Base-by-base conservation (phyloP, 163 green algal genomes). In the Scenedesmus sp. region DNA sequence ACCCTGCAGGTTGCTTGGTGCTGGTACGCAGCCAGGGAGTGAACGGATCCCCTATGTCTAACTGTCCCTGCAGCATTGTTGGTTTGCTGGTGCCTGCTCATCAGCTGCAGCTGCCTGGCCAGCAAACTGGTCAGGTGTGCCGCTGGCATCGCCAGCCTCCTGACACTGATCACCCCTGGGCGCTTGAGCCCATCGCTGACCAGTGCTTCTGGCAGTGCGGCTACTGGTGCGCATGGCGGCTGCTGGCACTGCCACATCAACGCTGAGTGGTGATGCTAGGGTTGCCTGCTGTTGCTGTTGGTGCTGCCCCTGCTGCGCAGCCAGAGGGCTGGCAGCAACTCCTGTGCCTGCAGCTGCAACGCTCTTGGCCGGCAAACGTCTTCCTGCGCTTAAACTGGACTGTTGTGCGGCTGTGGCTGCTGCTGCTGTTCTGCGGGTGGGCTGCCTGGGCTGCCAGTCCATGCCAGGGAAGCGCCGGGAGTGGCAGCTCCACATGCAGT, bases 11-110 rank as follows among this genome's bases (percentile, higher is more conserved):
- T 35, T 22, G 68, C 79, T 91, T 91, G 3, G 40, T 65, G 42
- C 24, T 72, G n/a, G 87, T 91, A 42, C 87, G 59, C 24, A 91
- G 79, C 87, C 87, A 91, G 0, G 87, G 87, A 2, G 87, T 91
- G 87, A 49, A 91, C 3, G 87, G 56, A 43, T 91, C 87, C 1
- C 40, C 26, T 2, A 91, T 35, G 37, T 80, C 43, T 7, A 42
- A 86, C 22, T 16, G 37, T 40, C 0, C 20, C 51, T 40, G 81
- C n/a, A 42, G 46, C 46, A 56, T 7, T 53, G 35, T 18, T 26
- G 46, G 81, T 30, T 72, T 56, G 81, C 49, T n/a, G 46, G 81
- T 12, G 46, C 33, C 30, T n/a, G 24, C 2, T 42, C 3, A 10
- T 46, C 46, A 22, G 46, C 44, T n/a, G n/a, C n/a, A n/a, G n/a